Evolutionary conservation across 805 yeast genomes (phyloP).

Genomic region (Komagataella mondaviorum): DNA sequence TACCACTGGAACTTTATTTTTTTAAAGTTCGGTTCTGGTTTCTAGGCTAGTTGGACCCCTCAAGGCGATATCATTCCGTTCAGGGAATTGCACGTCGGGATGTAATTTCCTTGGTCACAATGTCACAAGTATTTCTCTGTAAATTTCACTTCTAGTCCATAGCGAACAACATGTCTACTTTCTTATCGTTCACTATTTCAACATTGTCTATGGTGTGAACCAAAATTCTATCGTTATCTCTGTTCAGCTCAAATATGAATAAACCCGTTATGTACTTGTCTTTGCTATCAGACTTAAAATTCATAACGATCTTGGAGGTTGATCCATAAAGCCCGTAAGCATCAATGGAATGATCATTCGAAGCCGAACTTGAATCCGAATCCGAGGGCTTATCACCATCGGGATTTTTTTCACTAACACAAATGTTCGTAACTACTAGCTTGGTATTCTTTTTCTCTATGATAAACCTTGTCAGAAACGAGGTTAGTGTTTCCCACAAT

Average conservation of each 20-base stretch:
- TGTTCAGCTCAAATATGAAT: conserved; percentile 52
- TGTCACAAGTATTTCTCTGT: no score
- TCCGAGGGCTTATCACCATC: not conserved
- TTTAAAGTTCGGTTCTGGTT: not conserved
- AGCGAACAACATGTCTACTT: not conserved
- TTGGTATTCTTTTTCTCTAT: conserved; percentile 36
- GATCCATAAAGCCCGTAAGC: conserved; percentile 15
- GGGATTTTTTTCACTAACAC: conserved; percentile 10
- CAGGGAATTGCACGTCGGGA: no score
- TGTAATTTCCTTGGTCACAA: no score
- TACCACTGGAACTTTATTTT: no score
- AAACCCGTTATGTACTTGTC: conserved; percentile 26
- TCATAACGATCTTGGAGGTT: conserved; percentile 35
- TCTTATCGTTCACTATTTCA: conserved; percentile 29
- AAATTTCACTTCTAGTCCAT: not conserved
- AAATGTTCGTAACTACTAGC: conserved; percentile 28
- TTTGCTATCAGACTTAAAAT: conserved; percentile 41
- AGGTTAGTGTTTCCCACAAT: conserved; percentile 40
- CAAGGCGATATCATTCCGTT: not conserved
- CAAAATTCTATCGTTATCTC: conserved; percentile 34
- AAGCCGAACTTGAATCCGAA: not conserved
- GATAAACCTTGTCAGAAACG: conserved; percentile 40
- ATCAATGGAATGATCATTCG: not conserved
- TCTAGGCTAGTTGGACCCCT: not conserved
- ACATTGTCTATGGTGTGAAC: conserved; percentile 61